Percentiles rank a stretch among this genome's conserved stretches.
Conservation (phyloP, 441 rosid species). For the Populus hybrid region DNA sequence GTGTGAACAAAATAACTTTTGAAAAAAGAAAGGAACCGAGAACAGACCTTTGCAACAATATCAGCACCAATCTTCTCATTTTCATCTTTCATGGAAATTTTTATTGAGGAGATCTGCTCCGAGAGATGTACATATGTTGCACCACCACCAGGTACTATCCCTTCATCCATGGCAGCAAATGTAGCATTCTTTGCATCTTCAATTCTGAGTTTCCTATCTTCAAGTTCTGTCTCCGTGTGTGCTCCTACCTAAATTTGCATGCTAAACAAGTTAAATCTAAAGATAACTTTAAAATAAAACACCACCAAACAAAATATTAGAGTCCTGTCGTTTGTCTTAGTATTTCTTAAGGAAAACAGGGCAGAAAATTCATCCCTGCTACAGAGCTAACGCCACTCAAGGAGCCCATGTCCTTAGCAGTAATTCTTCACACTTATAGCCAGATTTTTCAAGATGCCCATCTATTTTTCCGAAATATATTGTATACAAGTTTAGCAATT, state of each 20-base stretch:
- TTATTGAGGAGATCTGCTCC: conserved; percentile 46
- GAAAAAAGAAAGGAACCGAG: background rate
- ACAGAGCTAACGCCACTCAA: background rate
- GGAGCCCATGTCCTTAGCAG: background rate
- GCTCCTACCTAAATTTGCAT: conserved; percentile 65
- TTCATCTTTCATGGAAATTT: conserved; percentile 47
- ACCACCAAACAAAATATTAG: background rate
- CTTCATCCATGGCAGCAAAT: conserved; percentile 89
- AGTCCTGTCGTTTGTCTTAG: background rate
- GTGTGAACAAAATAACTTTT: background rate
- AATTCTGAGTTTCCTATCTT: conserved; percentile 78
- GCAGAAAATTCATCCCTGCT: background rate
- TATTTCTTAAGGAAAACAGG: background rate
- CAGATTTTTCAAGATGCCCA: background rate
- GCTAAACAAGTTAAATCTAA: background rate
- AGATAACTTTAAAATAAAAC: background rate
- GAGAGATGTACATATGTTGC: conserved; percentile 67
- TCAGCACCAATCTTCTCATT: conserved; percentile 75
- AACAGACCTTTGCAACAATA: conserved; percentile 51
- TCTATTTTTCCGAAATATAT: no score
- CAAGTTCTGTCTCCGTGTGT: conserved; percentile 77
- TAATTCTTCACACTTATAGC: background rate
- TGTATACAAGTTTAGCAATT: no score
- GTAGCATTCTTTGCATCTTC: conserved; percentile 88
- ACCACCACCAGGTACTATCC: conserved; percentile 88